Conservation (phyloP, 208 protist species). For the Dictyostelium gargantuum region DNA sequence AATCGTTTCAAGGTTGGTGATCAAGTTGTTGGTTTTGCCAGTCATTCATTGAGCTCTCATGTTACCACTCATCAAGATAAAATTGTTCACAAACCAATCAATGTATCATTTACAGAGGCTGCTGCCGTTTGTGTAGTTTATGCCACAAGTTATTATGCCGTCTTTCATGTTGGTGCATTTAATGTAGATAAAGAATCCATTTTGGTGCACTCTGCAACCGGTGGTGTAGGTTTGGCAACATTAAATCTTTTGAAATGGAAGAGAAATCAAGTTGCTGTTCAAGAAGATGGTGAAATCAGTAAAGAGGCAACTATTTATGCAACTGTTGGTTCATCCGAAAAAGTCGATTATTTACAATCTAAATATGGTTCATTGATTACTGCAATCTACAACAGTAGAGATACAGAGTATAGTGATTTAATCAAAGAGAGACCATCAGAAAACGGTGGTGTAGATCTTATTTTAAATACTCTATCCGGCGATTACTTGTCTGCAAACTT, state of each 20-base stretch:
- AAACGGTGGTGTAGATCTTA: conserved; percentile 14
- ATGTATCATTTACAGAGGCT: conserved; percentile 2
- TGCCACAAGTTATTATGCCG: conserved; percentile 19
- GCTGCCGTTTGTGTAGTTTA: conserved; percentile 25
- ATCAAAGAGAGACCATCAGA: not conserved
- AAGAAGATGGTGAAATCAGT: not conserved
- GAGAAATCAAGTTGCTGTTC: not conserved
- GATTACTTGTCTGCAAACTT: conserved; percentile 35
- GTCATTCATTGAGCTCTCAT: conserved; percentile 63
- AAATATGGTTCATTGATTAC: conserved; percentile 4
- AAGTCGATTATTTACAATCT: not conserved
- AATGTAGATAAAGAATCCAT: conserved; percentile 15
- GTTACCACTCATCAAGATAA: conserved; percentile 11
- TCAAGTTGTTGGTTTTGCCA: conserved; percentile 74
- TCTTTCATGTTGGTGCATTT: conserved; percentile 36
- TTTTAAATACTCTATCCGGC: conserved; percentile 35
- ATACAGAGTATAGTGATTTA: not conserved
- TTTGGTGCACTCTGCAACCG: conserved; percentile 8
- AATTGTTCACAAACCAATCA: not conserved
- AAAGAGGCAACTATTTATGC: conserved; percentile 43
- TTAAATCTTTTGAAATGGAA: conserved; percentile 67
- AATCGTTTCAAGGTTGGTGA: conserved; percentile 75
- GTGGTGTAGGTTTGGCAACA: conserved; percentile 76
- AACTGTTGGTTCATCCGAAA: not conserved
- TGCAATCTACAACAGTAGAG: not conserved